A percentile compares a stretch with the other conserved stretches of the same genome.
Evolutionary conservation across 2,329 filamentous ascomycete species (phyloP).

Genomic region (Aspergillus melleus): DNA sequence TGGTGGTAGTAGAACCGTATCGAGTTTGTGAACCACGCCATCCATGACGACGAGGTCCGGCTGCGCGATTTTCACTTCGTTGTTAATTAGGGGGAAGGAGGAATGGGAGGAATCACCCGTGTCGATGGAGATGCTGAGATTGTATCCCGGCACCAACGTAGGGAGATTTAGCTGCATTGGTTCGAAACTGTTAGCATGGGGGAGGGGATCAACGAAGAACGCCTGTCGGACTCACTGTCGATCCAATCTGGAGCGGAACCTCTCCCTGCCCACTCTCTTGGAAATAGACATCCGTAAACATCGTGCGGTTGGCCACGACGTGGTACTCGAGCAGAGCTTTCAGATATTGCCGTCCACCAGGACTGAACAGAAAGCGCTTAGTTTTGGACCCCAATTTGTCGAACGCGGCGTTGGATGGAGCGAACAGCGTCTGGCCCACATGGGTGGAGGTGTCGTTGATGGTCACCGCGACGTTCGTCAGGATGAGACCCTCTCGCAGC

Average conservation of each 20-base stretch:
- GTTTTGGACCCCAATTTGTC: neutral
- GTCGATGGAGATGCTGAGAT: neutral
- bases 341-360: constrained; percentile 4
- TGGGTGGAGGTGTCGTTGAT: neutral
- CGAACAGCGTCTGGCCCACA: constrained; percentile 5
- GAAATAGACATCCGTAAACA: neutral
- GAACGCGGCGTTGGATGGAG: constrained; percentile 8
- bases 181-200: neutral
- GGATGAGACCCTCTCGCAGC: neutral
- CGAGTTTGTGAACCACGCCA: neutral
- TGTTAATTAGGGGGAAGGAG: neutral
- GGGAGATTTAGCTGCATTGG: neutral
- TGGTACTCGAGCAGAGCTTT: constrained; percentile 5
- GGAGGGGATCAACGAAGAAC: too few species aligned
- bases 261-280: neutral
- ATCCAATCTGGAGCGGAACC: neutral
- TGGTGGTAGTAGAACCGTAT: neutral
- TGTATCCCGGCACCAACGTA: neutral
- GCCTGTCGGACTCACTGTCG: neutral
- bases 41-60: neutral
- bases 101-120: neutral
- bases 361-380: constrained; percentile 1
- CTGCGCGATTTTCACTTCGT: neutral
- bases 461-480: neutral
- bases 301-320: constrained; percentile 6